Conservation (phyloP, 192 early-diverging fungal species). For the Backusella mclennaniae region DNA sequence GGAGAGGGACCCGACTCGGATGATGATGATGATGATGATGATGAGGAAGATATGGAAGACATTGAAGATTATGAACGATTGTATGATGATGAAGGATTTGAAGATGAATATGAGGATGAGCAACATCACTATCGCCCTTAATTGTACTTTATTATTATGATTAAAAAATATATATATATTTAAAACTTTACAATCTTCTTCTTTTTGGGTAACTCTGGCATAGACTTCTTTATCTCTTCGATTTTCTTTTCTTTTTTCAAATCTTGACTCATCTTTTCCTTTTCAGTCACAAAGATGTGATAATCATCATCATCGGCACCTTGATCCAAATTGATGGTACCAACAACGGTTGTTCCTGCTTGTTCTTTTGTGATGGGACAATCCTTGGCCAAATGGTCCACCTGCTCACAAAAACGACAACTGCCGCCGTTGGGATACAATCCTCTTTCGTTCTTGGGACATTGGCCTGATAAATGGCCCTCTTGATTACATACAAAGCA, state of each 20-base stretch:
- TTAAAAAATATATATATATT: background rate
- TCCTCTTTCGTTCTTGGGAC: constrained; percentile 87
- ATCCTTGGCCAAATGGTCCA: constrained; percentile 80
- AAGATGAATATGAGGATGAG: constrained; percentile 10
- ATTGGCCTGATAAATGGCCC: constrained; percentile 81
- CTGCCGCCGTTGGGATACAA: constrained; percentile 89
- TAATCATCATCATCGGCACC: constrained; percentile 95
- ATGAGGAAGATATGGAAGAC: background rate
- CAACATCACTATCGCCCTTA: background rate
- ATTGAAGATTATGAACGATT: background rate
- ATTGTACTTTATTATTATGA: background rate
- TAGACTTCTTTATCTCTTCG: constrained; percentile 5
- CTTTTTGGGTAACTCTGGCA: background rate
- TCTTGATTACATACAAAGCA: constrained; percentile 86
- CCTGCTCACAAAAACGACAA: constrained; percentile 87
- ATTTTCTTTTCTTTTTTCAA: constrained; percentile 22
- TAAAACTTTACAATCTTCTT: constrained; percentile 23
- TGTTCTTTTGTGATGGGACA: constrained; percentile 70
- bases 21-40: background rate
- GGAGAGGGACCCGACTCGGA: constrained; percentile 1
- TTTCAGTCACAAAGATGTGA: constrained; percentile 65
- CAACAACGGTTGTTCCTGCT: constrained; percentile 56
- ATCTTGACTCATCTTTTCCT: constrained; percentile 40
- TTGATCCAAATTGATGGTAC: constrained; percentile 78
- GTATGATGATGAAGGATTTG: constrained; percentile 2